Evolutionary conservation across 2,329 filamentous ascomycete genomes (phyloP), one percentile per base, ranked within the genome.

Genomic region (Chrysosporium keratinophilum): DNA sequence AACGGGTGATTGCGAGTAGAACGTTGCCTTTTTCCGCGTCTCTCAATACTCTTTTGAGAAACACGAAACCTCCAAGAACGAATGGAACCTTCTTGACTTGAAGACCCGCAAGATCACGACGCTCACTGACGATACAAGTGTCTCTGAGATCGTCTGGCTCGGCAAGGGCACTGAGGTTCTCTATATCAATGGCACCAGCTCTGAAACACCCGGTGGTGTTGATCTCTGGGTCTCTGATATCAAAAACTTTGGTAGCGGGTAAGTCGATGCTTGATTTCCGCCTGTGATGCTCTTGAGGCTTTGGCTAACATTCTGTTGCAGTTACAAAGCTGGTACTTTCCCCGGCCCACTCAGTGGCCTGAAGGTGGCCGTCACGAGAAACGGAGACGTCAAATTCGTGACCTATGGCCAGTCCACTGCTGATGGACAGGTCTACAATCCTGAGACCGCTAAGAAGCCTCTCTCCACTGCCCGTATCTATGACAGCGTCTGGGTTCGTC

Each of bases 1-100:
- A 28, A 45, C 41, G 31, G n/a, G 23, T 7, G 23, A 40, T 19
- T 34, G 2, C 12, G 17, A 48, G 52, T 55, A 71, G 67, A 64
- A 67, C 58, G 62, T 73, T 33, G 76, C 74, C 0, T 57, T 78
- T 41, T 78, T 76, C 51, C 66, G 83, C 67, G 74, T 82, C 14
- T 87, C 85, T 0, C 81, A 83, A 1, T 95, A 95, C 68, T 90
- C 82, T 4, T 95, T 95, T 68, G 76, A 85, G 39, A 77, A 80
- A 0, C 88, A 94, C 65, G 76, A 76, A 45, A 85, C 84, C 65
- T 55, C 40, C 28, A 79, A 77, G 4, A 67, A 65, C 6, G 65
- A 77, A 74, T 56, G 83, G 89, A 71, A 83, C 85, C 60, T 91
- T 23, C 72, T 95, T 40, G 82, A 91, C 60, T 76, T 89, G 55